phyloP scores from a whole-genome alignment of 148 eudicot genomes.

The Nyssa sinensis region DNA sequence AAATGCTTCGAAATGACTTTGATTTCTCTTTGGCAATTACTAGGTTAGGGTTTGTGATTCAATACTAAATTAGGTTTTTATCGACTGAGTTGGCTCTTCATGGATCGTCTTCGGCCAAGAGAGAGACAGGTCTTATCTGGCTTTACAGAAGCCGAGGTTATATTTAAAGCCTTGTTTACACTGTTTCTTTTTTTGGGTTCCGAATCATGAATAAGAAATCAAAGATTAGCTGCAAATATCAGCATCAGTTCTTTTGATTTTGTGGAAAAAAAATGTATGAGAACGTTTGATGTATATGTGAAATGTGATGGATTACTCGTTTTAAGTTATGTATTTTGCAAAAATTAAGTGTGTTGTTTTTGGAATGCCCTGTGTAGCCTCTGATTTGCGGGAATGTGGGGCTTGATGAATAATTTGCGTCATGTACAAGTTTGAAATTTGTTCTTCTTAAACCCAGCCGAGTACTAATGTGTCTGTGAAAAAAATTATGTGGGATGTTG shows the following conservation, averaged over 20 bases:
- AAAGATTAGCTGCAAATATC: background rate
- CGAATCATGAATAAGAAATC: background rate
- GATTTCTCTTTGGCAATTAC: background rate
- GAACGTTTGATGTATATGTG: background rate
- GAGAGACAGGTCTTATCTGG: constrained; percentile 42
- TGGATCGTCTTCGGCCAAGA: constrained; percentile 27
- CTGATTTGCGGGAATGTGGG: background rate
- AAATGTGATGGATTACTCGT: background rate
- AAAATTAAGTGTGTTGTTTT: background rate
- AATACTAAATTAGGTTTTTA: background rate
- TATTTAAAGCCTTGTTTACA: background rate
- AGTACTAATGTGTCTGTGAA: background rate
- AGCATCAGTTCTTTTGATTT: background rate
- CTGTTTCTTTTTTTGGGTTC: constrained; percentile 13
- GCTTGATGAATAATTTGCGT: background rate
- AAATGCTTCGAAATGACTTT: background rate
- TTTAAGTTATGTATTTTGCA: background rate
- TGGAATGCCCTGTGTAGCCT: background rate
- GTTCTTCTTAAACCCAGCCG: background rate
- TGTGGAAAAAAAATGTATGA: background rate
- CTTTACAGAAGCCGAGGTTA: constrained; percentile 59
- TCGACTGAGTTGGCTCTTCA: background rate
- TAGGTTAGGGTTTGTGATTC: background rate
- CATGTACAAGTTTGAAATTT: background rate
- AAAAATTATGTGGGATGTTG: background rate